A percentile compares a stretch with the other conserved stretches of the same genome.
Conservation (phyloP, 2,329 filamentous ascomycete genomes). For the Fonsecaea monophora region DNA sequence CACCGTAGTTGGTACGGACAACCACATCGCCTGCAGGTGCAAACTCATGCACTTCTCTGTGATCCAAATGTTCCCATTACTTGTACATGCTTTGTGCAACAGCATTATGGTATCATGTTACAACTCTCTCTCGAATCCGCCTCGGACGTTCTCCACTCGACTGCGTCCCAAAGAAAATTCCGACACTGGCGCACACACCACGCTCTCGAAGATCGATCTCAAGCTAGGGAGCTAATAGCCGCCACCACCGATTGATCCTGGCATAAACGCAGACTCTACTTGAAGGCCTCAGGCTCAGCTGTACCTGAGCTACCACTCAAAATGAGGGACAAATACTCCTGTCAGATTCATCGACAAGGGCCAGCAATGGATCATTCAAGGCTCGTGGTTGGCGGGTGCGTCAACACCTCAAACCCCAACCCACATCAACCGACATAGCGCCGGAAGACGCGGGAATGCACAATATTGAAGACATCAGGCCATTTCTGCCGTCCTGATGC, state of each 20-base stretch:
- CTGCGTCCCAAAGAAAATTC: not conserved
- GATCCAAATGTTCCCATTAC: not conserved
- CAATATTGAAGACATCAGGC: not conserved
- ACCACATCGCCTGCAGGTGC: not conserved
- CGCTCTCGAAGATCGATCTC: not conserved
- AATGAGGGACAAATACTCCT: not conserved
- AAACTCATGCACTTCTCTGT: not conserved
- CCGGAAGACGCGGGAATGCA: not conserved
- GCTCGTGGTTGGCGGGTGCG: too few species aligned
- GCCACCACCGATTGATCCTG: too few species aligned
- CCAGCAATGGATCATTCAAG: too few species aligned
- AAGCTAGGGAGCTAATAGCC: not conserved
- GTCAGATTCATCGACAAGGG: not conserved
- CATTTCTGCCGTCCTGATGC: not conserved
- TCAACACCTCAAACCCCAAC: not conserved
- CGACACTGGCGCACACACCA: not conserved
- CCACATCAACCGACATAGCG: not conserved
- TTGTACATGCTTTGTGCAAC: slow-evolving; percentile 1
- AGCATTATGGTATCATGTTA: not conserved
- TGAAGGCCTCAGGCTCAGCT: not conserved
- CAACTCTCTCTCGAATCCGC: not conserved
- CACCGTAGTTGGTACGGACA: not conserved
- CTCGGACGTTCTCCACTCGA: not conserved
- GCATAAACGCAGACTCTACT: not conserved
- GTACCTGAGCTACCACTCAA: not conserved